These are phyloP conservation scores for Urostyla sp. DNA, from an alignment of 73 alveolate genomes.

Conservation along the genomic window DNA sequence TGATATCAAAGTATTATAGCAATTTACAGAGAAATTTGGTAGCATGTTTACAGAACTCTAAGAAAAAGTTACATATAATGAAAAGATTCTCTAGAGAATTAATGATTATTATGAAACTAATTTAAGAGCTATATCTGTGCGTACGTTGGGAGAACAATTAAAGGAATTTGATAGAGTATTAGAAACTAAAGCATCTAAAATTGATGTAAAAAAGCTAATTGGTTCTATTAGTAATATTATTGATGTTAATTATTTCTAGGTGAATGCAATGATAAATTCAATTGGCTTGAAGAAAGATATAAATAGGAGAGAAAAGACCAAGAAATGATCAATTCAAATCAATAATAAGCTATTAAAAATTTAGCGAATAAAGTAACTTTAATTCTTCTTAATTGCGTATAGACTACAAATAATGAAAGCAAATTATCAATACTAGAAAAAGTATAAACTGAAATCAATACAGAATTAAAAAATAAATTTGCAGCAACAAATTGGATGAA, in stretches of 20 bases:
- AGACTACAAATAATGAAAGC: no score
- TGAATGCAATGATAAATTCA: constrained; percentile 45
- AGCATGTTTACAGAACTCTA: not conserved
- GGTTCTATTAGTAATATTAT: constrained; percentile 22
- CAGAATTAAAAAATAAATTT: no score
- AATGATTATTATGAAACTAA: constrained; percentile 44
- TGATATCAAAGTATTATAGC: constrained; percentile 8
- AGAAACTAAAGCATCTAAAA: constrained; percentile 5
- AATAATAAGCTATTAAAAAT: constrained; percentile 13
- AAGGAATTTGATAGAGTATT: constrained; percentile 31
- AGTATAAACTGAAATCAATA: no score
- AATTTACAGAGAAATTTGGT: not conserved
- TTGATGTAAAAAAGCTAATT: constrained; percentile 21
- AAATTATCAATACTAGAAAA: no score
- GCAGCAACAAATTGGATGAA: no score
- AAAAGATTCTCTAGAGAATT: constrained; percentile 1
- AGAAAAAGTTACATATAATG: not conserved
- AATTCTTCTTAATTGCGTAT: not conserved
- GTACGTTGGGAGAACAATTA: constrained; percentile 24
- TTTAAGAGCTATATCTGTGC: constrained; percentile 23
- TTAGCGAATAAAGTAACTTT: constrained; percentile 1
- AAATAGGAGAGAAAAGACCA: constrained; percentile 34
- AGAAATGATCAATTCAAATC: constrained; percentile 16
- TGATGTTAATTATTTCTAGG: not conserved
- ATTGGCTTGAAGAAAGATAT: constrained; percentile 51